phyloP scores from a whole-genome alignment of 208 protist species.

The Wallacemonas sp. region DNA sequence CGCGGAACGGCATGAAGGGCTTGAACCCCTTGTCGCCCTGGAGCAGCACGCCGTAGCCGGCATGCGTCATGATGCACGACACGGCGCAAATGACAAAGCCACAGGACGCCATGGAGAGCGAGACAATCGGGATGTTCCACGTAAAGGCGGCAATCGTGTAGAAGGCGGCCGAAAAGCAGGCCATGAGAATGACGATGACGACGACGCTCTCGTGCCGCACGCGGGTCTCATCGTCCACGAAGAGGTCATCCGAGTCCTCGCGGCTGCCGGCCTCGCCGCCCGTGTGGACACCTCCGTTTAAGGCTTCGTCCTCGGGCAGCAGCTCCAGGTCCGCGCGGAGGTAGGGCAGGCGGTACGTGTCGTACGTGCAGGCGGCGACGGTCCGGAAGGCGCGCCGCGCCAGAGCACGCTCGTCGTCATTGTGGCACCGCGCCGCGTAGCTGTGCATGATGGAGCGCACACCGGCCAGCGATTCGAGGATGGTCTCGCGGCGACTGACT shows the following conservation, averaged over 20 bases:
- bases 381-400: conserved; percentile 56
- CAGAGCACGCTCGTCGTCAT: conserved; percentile 32
- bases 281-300: background rate
- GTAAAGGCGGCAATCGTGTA: conserved; percentile 71
- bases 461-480: conserved; percentile 39
- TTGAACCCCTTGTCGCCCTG: conserved; percentile 46
- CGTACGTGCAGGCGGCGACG: conserved; percentile 40
- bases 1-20: conserved; percentile 80
- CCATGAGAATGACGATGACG: conserved; percentile 67
- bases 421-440: background rate
- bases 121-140: conserved; percentile 33
- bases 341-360: conserved; percentile 39
- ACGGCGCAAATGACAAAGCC: conserved; percentile 60
- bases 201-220: conserved; percentile 36
- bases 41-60: conserved; percentile 64
- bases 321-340: conserved; percentile 28
- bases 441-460: conserved; percentile 23
- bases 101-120: conserved; percentile 48
- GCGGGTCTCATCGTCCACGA: conserved; percentile 15
- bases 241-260: background rate
- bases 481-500: conserved; percentile 25
- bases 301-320: conserved; percentile 21
- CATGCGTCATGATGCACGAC: conserved; percentile 67
- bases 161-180: conserved; percentile 51
- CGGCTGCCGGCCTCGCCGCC: background rate